Evolutionary conservation across 1,284 basidiomycete genomes (phyloP), one percentile per base, ranked within the genome.

Genomic region (Marasmius sp.): DNA sequence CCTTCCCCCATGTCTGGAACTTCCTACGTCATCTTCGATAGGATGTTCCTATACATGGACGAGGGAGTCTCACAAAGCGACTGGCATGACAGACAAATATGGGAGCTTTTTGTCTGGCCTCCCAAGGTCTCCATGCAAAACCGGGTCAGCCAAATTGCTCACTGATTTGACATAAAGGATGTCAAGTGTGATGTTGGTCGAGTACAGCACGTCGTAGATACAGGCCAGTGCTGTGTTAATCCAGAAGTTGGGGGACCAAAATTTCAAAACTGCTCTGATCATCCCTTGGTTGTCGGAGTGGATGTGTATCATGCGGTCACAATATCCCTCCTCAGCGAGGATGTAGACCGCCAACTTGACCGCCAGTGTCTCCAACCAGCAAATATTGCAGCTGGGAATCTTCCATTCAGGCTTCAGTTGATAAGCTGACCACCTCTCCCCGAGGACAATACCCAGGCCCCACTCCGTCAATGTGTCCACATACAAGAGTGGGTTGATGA

Each of bases 201-300:
- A 53, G 9, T 64, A 54, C 6, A 74, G 65, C n/a, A 72, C 58
- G 9, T 58, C 20, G 9, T 65, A 62, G 0, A 71, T 68, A 4
- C 72, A 67, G 7, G 71, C 68, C 33, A 81, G 67, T 16, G 70
- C 70, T 0, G 67, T 34, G 62, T 82, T 82, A 12, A 77, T 71
- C 45, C 72, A 65, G 9, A 48, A 53, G 55, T 79, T 80, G 0
- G 68, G 45, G 48, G 71, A 73, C 0, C 73, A 59, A 3, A 75
- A 75, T 38, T 75, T 72, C 11, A 65, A 58, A 48, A 75, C 69
- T 1, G 78, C 77, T 4, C 73, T 73, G n/a, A 79, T 74, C 2
- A 78, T 73, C 2, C 78, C 78, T 48, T 71, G 63, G 65, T 81
- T 81, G 43, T 60, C 41, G 2, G 41, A 43, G 6, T 73, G 66